These are phyloP conservation scores for Sugiyamaella smithiae DNA, from an alignment of 805 yeast species.

Conservation along the genomic window DNA sequence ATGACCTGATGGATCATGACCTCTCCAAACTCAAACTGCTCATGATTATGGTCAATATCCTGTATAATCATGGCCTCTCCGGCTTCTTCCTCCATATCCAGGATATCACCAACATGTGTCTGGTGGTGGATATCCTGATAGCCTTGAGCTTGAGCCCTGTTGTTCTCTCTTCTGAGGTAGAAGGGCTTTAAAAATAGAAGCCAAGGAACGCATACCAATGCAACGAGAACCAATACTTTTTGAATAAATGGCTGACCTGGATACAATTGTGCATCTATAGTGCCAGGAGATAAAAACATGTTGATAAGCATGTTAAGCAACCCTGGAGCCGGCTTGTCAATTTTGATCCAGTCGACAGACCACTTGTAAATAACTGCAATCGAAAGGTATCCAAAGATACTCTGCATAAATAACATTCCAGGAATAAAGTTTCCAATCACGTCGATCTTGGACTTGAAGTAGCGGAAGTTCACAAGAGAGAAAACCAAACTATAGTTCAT, in stretches of 20 bases:
- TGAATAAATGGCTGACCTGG: constrained; percentile 79
- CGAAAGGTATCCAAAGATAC: constrained; percentile 90
- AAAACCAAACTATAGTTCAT: constrained; percentile 88
- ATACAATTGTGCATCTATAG: constrained; percentile 73
- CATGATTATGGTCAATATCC: constrained; percentile 41
- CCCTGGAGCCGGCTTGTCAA: constrained; percentile 83
- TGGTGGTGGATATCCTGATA: constrained; percentile 50
- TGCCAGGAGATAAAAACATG: constrained; percentile 94
- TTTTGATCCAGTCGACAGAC: constrained; percentile 86
- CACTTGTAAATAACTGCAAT: constrained; percentile 88
- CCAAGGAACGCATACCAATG: constrained; percentile 92
- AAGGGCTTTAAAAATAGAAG: constrained; percentile 81
- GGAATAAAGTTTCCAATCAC: constrained; percentile 91
- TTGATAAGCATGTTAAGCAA: constrained; percentile 90
- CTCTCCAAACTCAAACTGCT: constrained; percentile 78
- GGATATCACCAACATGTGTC: constrained; percentile 32
- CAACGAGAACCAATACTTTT: constrained; percentile 63
- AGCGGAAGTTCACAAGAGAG: constrained; percentile 73
- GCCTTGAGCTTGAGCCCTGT: constrained; percentile 45
- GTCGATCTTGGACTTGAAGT: constrained; percentile 71
- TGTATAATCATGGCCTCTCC: constrained; percentile 31
- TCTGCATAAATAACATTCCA: constrained; percentile 90
- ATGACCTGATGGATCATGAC: constrained; percentile 95
- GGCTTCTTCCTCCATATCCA: constrained; percentile 33
- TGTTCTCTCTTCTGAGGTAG: constrained; percentile 56